Conservation (phyloP, 805 yeast species). For the Wickerhamiella parazyma region DNA sequence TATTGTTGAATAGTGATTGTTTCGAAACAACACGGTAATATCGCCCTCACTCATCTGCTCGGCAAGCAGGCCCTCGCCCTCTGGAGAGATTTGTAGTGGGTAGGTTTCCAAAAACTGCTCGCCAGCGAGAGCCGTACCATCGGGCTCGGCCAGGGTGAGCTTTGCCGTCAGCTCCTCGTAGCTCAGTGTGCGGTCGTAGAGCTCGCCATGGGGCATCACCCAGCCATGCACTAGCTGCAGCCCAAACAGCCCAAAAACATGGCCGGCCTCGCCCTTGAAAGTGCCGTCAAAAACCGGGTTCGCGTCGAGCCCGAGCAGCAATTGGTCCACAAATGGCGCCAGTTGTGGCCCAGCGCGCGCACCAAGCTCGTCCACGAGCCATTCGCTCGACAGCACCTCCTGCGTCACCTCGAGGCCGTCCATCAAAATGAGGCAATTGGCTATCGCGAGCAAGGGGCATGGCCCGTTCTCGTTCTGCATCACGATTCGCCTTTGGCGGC, state of each 20-base stretch:
- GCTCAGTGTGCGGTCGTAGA: constrained; percentile 16
- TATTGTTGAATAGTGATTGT: constrained; percentile 76
- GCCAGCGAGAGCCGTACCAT: background rate
- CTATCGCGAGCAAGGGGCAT: constrained; percentile 69
- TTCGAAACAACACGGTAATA: constrained; percentile 65
- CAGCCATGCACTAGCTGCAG: constrained; percentile 72
- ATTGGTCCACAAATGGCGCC: background rate
- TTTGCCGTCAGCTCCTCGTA: constrained; percentile 18
- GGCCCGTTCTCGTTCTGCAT: constrained; percentile 79
- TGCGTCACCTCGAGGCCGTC: constrained; percentile 19
- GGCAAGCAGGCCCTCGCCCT: constrained; percentile 43
- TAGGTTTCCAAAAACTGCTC: constrained; percentile 44
- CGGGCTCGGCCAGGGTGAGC: constrained; percentile 7
- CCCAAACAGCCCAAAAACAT: constrained; percentile 45
- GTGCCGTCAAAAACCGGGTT: constrained; percentile 57
- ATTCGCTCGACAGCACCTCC: background rate
- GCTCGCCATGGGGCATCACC: constrained; percentile 27
- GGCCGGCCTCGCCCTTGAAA: constrained; percentile 42
- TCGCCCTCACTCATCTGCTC: constrained; percentile 37
- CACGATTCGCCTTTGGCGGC: constrained; percentile 30
- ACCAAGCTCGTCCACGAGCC: background rate
- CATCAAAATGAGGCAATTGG: constrained; percentile 52
- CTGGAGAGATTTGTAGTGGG: constrained; percentile 60
- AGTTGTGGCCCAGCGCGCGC: background rate
- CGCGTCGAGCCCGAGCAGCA: constrained; percentile 58